These are phyloP conservation scores for Durio zibethinus DNA, from an alignment of 345 rosid species.

Conservation along the genomic window DNA sequence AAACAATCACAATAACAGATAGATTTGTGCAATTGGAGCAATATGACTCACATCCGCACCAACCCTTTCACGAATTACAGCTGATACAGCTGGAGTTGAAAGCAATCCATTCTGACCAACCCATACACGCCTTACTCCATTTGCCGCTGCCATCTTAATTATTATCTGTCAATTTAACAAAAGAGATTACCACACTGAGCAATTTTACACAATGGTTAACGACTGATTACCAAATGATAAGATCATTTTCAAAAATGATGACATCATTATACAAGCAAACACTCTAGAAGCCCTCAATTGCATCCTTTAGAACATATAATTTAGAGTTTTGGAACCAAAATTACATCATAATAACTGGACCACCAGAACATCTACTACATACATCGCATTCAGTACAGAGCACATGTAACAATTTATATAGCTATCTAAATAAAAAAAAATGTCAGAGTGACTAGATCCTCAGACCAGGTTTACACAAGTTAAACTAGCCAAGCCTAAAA, in stretches of 20 bases:
- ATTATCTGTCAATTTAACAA: constrained; percentile 58
- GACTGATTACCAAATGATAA: background rate
- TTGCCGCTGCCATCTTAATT: constrained; percentile 92
- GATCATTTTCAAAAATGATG: background rate
- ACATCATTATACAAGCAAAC: background rate
- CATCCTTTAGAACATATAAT: background rate
- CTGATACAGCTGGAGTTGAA: constrained; percentile 99
- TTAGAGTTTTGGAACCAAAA: background rate
- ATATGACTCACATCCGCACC: constrained; percentile 71
- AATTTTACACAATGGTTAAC: background rate
- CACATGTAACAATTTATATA: background rate
- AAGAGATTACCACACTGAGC: background rate
- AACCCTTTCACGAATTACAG: constrained; percentile 89
- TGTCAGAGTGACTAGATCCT: background rate
- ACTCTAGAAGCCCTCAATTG: background rate
- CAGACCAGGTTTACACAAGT: background rate
- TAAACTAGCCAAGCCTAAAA: background rate
- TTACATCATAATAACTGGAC: background rate
- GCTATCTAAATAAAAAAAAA: background rate
- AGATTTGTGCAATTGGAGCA: background rate
- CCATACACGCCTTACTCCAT: constrained; percentile 92
- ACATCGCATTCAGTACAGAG: background rate
- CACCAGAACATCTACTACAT: background rate
- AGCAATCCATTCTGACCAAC: constrained; percentile 92
- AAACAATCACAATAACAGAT: background rate